Percentiles rank a stretch among this genome's conserved stretches.
Conservation (phyloP, 2,329 filamentous ascomycete genomes). For the Penicillium carneum region DNA sequence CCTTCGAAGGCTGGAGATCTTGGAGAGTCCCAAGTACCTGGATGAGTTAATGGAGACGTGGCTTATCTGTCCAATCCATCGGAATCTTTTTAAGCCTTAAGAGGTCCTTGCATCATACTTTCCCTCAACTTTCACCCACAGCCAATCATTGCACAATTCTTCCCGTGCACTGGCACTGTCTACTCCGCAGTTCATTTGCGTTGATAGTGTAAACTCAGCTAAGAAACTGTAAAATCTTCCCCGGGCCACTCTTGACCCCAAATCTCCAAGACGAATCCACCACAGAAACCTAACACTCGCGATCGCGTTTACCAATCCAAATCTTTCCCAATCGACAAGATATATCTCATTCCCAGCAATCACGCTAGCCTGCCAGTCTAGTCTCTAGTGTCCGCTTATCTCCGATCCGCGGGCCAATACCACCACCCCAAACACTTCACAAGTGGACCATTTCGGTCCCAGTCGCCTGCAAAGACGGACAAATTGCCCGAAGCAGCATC, state of each 20-base stretch:
- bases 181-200: constrained; percentile 14
- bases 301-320: constrained; percentile 18
- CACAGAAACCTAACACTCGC: constrained; percentile 14
- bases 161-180: background rate
- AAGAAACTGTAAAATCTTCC: constrained; percentile 28
- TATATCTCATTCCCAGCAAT: constrained; percentile 10
- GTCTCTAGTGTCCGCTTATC: constrained; percentile 14
- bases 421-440: background rate
- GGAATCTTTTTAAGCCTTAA: background rate
- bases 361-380: constrained; percentile 3
- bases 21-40: constrained; percentile 30
- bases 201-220: constrained; percentile 26
- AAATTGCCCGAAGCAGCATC: constrained; percentile 34
- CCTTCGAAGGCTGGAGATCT: background rate
- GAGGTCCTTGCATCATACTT: constrained; percentile 27
- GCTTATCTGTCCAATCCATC: constrained; percentile 7
- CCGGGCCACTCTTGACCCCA: constrained; percentile 21
- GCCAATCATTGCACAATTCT: constrained; percentile 26
- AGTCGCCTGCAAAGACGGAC: constrained; percentile 31
- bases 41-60: constrained; percentile 25
- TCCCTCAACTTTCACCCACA: constrained; percentile 16
- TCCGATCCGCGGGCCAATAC: constrained; percentile 15
- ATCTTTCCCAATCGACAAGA: background rate
- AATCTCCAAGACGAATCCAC: constrained; percentile 29
- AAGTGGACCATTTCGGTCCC: constrained; percentile 15